phyloP scores from a whole-genome alignment of 2,329 filamentous ascomycete species.

The Sporothrix pallida region DNA sequence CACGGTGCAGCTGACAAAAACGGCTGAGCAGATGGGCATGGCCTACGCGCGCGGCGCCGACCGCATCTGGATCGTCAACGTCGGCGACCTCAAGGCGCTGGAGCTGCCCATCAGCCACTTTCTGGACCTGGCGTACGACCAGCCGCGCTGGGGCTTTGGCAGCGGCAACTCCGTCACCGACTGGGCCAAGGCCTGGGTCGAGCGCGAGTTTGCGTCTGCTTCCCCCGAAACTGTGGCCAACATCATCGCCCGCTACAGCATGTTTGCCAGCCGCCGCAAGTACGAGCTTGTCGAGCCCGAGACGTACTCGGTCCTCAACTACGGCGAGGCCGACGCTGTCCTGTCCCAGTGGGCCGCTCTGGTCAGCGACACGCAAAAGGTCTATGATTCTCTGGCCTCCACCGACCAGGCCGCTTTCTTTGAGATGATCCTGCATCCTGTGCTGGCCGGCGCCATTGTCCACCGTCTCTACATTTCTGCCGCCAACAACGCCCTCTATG shows the following conservation, averaged over 20 bases:
- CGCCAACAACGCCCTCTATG: slow-evolving; percentile 59
- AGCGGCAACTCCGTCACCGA: slow-evolving; percentile 51
- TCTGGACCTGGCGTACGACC: slow-evolving; percentile 71
- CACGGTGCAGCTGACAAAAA: slow-evolving; percentile 66
- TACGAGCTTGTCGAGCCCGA: slow-evolving; percentile 65
- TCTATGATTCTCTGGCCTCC: slow-evolving; percentile 60
- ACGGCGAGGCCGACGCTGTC: slow-evolving; percentile 66
- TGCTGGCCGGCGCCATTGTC: slow-evolving; percentile 62
- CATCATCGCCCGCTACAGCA: slow-evolving; percentile 61
- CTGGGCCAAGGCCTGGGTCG: slow-evolving; percentile 61
- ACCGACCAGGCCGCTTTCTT: slow-evolving; percentile 64
- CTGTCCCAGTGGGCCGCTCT: slow-evolving; percentile 62
- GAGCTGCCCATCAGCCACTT: slow-evolving; percentile 71
- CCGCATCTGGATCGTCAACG: slow-evolving; percentile 70
- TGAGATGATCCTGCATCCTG: slow-evolving; percentile 65
- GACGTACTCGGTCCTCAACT: slow-evolving; percentile 67
- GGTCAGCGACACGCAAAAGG: slow-evolving; percentile 57
- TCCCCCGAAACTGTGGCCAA: no score
- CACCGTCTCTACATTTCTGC: slow-evolving; percentile 59
- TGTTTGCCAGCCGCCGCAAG: slow-evolving; percentile 62
- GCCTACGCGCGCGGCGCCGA: slow-evolving; percentile 64
- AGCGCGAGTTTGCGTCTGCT: slow-evolving; percentile 63
- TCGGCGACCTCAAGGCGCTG: slow-evolving; percentile 69
- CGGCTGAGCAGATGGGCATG: slow-evolving; percentile 64
- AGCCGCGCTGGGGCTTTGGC: slow-evolving; percentile 58